phyloP scores from a whole-genome alignment of 2,329 filamentous ascomycete genomes.

The Hymenoscyphus fraxineus region DNA sequence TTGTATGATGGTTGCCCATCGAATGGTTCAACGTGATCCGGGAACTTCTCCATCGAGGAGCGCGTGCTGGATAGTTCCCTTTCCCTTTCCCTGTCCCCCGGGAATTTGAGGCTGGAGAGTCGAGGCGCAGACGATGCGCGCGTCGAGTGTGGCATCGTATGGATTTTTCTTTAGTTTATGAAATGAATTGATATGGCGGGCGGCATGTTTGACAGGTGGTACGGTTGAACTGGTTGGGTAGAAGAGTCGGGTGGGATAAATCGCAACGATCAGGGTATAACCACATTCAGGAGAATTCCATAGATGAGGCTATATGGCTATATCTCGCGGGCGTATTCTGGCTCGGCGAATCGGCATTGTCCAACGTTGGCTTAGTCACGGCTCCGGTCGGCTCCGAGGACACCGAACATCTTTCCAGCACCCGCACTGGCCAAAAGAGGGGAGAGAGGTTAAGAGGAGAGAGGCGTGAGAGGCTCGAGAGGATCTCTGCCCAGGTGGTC shows the following conservation, averaged over 20 bases:
- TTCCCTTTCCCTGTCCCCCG: conserved; percentile 25
- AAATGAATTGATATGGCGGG: neutral
- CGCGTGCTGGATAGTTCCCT: conserved; percentile 23
- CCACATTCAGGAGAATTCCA: neutral
- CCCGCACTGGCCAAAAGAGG: neutral
- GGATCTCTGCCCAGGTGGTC: too few species aligned
- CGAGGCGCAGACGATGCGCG: conserved; percentile 37
- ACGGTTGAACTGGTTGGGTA: neutral
- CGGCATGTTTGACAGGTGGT: neutral
- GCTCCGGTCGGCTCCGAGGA: neutral
- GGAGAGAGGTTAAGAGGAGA: too few species aligned
- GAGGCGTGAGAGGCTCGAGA: too few species aligned
- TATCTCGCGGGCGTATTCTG: too few species aligned
- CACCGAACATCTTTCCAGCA: neutral
- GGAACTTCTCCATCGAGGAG: conserved; percentile 53
- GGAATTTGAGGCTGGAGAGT: conserved; percentile 32
- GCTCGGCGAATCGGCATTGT: neutral
- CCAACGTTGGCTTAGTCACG: neutral
- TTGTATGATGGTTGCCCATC: conserved; percentile 21
- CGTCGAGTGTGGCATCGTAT: conserved; percentile 42
- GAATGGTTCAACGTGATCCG: conserved; percentile 47
- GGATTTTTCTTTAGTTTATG: neutral
- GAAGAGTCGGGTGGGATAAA: neutral
- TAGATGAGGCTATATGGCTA: neutral
- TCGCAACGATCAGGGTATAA: neutral